Base-by-base conservation (phyloP, 495 filamentous ascomycete species). In the Aspergillus egyptiacus region DNA sequence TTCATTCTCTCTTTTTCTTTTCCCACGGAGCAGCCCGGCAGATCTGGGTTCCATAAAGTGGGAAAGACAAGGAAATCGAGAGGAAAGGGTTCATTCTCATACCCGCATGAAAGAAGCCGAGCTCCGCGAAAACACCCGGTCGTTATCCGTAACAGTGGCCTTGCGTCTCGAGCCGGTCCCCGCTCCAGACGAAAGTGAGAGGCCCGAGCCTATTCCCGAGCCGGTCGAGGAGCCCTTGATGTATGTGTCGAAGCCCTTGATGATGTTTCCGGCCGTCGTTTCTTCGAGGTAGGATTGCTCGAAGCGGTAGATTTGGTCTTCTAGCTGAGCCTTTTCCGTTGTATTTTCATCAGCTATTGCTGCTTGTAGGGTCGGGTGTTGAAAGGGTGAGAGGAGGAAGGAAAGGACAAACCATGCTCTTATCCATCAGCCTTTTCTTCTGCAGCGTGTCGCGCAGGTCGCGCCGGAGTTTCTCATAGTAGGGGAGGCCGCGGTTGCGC, bases 181-280 rank as follows among this genome's bases (percentile, higher is more conserved):
- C 15, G 58, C 52, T 11, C 66, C 56, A 5, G 61, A 56, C 5
- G 59, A 56, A 67, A 87, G 51, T 75, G 80, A 60, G 9, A 69
- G 53, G 1, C 62, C 57, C 2, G 61, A 64, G 27, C 60, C 60
- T 31, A 64, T 57, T 42, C 53, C 61, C 2, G 65, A 53, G 18
- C 53, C 52, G 51, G 63, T 74, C 0, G 75, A 72, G 6, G 80
- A 78, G 38, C 88, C 89, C 62, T 98, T 98, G 71, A 95, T 91
- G 67, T 96, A 97, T 56, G 86, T 91, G 62, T 98, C 93, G 67
- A 97, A 98, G 32, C 93, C 93, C 53, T 83, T 87, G 68, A 98
- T 89, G 61, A 98, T 97, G 71, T 98, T 98, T 14, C 93, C 93
- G 33, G 75, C 76, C 18, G 85, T 86, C 13, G 89, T 95, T 54